phyloP scores from a whole-genome alignment of 2,329 filamentous ascomycete species.

The Fusarium torreyae region DNA sequence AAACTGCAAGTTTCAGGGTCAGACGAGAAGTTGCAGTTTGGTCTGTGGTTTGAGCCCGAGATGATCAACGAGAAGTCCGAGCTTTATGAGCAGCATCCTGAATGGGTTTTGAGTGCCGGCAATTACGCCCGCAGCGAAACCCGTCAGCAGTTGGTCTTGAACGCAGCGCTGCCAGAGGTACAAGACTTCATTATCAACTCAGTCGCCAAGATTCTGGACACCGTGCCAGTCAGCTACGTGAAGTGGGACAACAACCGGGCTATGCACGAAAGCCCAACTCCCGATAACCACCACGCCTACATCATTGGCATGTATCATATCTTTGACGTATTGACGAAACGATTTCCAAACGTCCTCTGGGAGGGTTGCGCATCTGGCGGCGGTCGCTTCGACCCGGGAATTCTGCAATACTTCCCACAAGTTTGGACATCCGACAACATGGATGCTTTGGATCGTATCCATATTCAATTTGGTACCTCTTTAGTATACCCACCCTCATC shows the following conservation, averaged over 20 bases:
- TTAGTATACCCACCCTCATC: slow-evolving; percentile 73
- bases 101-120: slow-evolving; percentile 74
- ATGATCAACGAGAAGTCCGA: slow-evolving; percentile 76
- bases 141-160: slow-evolving; percentile 73
- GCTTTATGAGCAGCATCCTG: slow-evolving; percentile 73
- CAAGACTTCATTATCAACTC: slow-evolving; percentile 73
- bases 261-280: slow-evolving; percentile 71
- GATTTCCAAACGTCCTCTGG: slow-evolving; percentile 74
- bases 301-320: slow-evolving; percentile 76
- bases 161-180: slow-evolving; percentile 72
- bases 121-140: slow-evolving; percentile 69
- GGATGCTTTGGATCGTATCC: slow-evolving; percentile 72
- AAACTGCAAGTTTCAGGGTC: slow-evolving; percentile 64
- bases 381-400: slow-evolving; percentile 74
- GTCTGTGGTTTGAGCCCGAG: slow-evolving; percentile 78
- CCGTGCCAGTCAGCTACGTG: slow-evolving; percentile 70
- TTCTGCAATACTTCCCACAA: slow-evolving; percentile 76
- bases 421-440: slow-evolving; percentile 78
- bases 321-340: slow-evolving; percentile 70
- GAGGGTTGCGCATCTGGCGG: slow-evolving; percentile 77
- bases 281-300: slow-evolving; percentile 70
- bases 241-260: slow-evolving; percentile 80
- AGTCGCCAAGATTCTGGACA: slow-evolving; percentile 68
- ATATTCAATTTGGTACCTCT: slow-evolving; percentile 75
- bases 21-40: slow-evolving; percentile 67